Conservation (phyloP, 2,329 filamentous ascomycete genomes). For the Calonectria pseudoturangicola region DNA sequence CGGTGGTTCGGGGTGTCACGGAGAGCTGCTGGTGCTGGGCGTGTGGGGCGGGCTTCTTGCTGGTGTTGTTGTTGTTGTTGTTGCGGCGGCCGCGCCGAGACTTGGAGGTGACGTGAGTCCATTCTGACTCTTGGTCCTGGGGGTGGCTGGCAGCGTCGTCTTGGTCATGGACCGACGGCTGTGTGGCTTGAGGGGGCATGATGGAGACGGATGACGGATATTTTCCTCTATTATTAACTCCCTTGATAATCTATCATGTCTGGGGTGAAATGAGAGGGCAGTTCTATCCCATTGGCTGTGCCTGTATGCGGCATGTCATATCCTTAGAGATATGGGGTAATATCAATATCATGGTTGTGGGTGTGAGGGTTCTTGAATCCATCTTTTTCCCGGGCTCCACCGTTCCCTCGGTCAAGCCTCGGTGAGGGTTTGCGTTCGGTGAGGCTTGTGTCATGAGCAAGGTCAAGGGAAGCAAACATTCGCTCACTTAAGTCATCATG, state of each 20-base stretch:
- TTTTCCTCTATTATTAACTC: background rate
- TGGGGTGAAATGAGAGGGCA: background rate
- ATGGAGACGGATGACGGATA: background rate
- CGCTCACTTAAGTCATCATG: too few species aligned
- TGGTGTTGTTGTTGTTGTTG: slow-evolving; percentile 8
- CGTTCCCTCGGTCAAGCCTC: slow-evolving; percentile 8
- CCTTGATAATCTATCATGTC: background rate
- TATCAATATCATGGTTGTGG: background rate
- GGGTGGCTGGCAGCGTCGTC: slow-evolving; percentile 11
- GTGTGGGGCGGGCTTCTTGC: slow-evolving; percentile 8
- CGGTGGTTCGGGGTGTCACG: slow-evolving; percentile 38
- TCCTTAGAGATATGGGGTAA: too few species aligned
- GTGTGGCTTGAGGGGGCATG: slow-evolving; percentile 43
- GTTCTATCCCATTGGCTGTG: too few species aligned
- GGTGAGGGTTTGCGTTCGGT: slow-evolving; percentile 7
- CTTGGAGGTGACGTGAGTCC: slow-evolving; percentile 54
- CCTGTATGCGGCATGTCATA: background rate
- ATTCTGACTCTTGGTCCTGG: slow-evolving; percentile 41
- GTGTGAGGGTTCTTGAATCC: background rate
- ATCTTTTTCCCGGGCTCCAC: slow-evolving; percentile 19
- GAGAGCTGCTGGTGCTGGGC: slow-evolving; percentile 39
- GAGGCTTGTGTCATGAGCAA: slow-evolving; percentile 10
- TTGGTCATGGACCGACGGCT: slow-evolving; percentile 3
- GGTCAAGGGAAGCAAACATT: background rate
- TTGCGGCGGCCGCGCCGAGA: slow-evolving; percentile 41